Evolutionary conservation across 345 rosid genomes (phyloP), one percentile per base, ranked within the genome.

Genomic region (Acer negundo): DNA sequence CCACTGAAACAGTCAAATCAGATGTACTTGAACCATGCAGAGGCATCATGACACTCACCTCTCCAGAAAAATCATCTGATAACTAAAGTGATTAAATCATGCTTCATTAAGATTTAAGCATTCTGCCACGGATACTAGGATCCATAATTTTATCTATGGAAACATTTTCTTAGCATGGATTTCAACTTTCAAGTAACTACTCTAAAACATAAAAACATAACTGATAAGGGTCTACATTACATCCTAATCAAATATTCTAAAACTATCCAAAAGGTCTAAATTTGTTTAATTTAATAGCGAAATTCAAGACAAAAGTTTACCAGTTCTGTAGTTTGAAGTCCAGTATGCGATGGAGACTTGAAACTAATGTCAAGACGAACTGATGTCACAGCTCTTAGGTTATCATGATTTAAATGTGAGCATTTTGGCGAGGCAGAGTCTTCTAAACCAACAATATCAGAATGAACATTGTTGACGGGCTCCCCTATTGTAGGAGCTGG

Each of bases 311-410:
- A 67, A 9, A 42, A 38, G 20, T 35, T 65, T 89, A 93, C 99
- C 93, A 95, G 86, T 78, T 92, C 90, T 16, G 99, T 92, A 77
- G 99, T 95, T 85, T 93, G 96, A 75, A 93, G 88, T 77, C 98
- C 99, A 53, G 97, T 95, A 83, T 95, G 99, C 12, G 98, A 95
- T 76, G 93, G 83, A 75, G 98, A 87, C 89, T 89, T 91, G 82
- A 93, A 93, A 85, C 97, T 95, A 87, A 95, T 93, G 87, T 95
- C 98, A 59, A 95, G 87, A 56, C 93, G 95, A 64, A 95, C 86
- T 73, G 93, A 89, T 79, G 91, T 90, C 75, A 87, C 89, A 80
- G 84, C 86, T 77, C 83, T 88, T 23, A 53, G 76, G 72, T 62
- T 80, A 71, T 81, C 81, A 80, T 59, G 64, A 83, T 75, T 85